A percentile compares a stretch with the other conserved stretches of the same genome.
phyloP scores from a whole-genome alignment of 164 flowering plant genomes.

The Cinnamomum chago region DNA sequence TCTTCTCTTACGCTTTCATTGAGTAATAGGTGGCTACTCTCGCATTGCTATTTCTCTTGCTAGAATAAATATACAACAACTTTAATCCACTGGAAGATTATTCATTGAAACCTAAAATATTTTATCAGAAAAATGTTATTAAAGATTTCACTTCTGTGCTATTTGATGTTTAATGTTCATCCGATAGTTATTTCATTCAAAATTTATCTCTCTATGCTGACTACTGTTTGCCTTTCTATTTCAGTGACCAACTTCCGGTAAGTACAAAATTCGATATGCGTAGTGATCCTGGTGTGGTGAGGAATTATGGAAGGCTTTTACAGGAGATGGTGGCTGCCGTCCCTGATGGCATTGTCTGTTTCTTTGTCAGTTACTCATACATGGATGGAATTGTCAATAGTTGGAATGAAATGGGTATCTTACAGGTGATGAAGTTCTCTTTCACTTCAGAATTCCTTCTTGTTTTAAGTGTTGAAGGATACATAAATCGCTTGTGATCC shows the following conservation, averaged over 20 bases:
- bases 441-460: not conserved
- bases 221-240: slow-evolving; percentile 13
- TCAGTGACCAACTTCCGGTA: slow-evolving; percentile 98
- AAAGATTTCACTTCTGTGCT: not conserved
- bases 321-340: slow-evolving; percentile 96
- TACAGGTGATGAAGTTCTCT: slow-evolving; percentile 49
- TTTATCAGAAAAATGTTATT: not conserved
- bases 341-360: slow-evolving; percentile 98
- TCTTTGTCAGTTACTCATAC: slow-evolving; percentile 98
- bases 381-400: slow-evolving; percentile 95
- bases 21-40: not conserved
- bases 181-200: slow-evolving; percentile 1
- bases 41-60: not conserved
- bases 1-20: not conserved
- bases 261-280: slow-evolving; percentile 99
- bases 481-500: too few species aligned
- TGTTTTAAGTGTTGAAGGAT: too few species aligned
- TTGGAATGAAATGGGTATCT: slow-evolving; percentile 89
- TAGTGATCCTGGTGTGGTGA: slow-evolving; percentile 94
- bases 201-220: slow-evolving; percentile 2
- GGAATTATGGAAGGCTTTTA: slow-evolving; percentile 95
- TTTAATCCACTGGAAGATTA: not conserved
- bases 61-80: not conserved
- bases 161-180: not conserved
- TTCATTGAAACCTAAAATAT: too few species aligned